Conservation (phyloP, 352 stramenopile genomes). For the Phytophthora rubi region DNA sequence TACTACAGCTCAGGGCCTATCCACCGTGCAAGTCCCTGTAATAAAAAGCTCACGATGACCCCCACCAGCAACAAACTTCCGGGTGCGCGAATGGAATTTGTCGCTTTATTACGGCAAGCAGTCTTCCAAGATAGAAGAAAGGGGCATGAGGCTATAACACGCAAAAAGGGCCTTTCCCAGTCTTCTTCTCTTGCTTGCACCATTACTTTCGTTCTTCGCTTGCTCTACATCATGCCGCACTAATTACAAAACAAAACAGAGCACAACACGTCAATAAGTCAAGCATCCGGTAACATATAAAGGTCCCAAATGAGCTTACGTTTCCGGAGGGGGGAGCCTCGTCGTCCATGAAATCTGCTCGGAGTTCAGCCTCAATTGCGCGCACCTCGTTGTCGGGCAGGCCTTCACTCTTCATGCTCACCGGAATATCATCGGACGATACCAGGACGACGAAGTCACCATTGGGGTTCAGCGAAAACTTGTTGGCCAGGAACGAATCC, state of each 20-base stretch:
- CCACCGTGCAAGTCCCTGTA: not conserved
- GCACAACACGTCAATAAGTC: constrained; percentile 6
- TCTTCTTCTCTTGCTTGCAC: constrained; percentile 32
- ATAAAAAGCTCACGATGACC: not conserved
- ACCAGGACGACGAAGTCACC: constrained; percentile 74
- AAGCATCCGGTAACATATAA: constrained; percentile 2
- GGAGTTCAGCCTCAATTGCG: constrained; percentile 60
- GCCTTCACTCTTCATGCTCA: constrained; percentile 71
- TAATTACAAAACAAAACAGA: constrained; percentile 19
- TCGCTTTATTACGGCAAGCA: constrained; percentile 36
- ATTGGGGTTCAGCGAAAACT: constrained; percentile 75
- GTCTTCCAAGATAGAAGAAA: constrained; percentile 27
- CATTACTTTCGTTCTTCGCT: constrained; percentile 5
- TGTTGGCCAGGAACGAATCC: constrained; percentile 81
- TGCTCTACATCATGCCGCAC: constrained; percentile 45
- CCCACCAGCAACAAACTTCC: not conserved
- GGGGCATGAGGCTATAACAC: constrained; percentile 9
- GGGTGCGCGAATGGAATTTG: not conserved
- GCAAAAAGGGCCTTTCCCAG: constrained; percentile 18
- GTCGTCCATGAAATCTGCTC: constrained; percentile 59
- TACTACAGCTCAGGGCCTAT: not conserved
- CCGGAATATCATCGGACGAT: constrained; percentile 69
- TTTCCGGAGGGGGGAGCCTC: constrained; percentile 56
- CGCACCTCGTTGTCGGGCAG: constrained; percentile 67
- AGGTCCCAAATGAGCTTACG: constrained; percentile 35